A percentile compares a stretch with the other conserved stretches of the same genome.
phyloP scores from a whole-genome alignment of 805 yeast species.

The Citeromyces nyonsensis region DNA sequence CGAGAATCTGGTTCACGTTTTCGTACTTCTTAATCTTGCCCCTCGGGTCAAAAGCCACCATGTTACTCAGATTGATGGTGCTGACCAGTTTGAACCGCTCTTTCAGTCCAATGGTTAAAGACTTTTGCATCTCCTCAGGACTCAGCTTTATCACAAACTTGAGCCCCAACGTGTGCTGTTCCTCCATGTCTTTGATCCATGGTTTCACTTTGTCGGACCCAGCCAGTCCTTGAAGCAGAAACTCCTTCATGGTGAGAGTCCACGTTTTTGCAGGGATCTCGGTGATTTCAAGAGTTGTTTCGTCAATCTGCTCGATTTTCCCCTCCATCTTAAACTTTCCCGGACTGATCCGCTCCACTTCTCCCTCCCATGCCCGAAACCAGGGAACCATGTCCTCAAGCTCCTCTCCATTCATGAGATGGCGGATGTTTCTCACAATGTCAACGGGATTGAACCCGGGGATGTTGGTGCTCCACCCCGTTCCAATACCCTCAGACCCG shows the following conservation, averaged over 20 bases:
- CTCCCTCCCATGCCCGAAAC: conserved; percentile 93
- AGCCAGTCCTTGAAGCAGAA: conserved; percentile 51
- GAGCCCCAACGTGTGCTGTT: conserved; percentile 77
- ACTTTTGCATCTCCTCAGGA: conserved; percentile 72
- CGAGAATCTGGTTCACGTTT: conserved; percentile 58
- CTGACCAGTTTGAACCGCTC: conserved; percentile 72
- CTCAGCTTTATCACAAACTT: conserved; percentile 64
- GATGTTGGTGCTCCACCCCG: conserved; percentile 94
- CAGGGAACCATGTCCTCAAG: conserved; percentile 72
- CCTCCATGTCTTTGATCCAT: conserved; percentile 92
- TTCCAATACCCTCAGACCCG: conserved; percentile 96
- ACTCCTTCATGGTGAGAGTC: conserved; percentile 86
- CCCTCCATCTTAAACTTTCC: conserved; percentile 73
- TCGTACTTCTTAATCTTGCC: conserved; percentile 81
- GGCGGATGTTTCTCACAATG: conserved; percentile 57
- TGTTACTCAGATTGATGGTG: conserved; percentile 58
- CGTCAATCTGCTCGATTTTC: conserved; percentile 65
- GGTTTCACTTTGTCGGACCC: conserved; percentile 63
- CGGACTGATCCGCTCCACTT: conserved; percentile 42
- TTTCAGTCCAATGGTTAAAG: conserved; percentile 59
- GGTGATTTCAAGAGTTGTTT: conserved; percentile 70
- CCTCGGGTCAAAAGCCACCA: conserved; percentile 90
- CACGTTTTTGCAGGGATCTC: conserved; percentile 88
- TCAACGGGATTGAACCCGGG: conserved; percentile 86
- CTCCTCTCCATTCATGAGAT: conserved; percentile 60